Evolutionary conservation across 1,139 yeast genomes (phyloP).

Genomic region (Diutina pseudorugosa): DNA sequence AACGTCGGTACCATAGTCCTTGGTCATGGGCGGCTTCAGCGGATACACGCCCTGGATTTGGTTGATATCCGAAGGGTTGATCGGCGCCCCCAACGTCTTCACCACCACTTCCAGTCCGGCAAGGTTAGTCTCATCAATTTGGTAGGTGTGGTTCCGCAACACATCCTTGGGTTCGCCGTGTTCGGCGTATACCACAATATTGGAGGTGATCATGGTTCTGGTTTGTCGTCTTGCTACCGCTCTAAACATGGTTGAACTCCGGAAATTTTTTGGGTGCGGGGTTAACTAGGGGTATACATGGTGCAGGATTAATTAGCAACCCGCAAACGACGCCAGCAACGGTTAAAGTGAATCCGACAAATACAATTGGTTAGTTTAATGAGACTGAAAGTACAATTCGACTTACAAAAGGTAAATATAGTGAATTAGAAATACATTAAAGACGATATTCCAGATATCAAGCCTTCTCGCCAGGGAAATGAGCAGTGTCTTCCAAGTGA

Average conservation of each 20-base stretch:
- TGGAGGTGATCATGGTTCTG: conserved; percentile 33
- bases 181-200: conserved; percentile 42
- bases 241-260: conserved; percentile 1
- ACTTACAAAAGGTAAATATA: background rate
- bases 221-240: conserved; percentile 1
- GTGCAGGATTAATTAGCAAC: background rate
- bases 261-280: background rate
- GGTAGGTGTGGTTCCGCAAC: conserved; percentile 38
- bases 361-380: too few relatives aligned
- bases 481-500: conserved; percentile 21
- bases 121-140: conserved; percentile 33
- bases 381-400: too few relatives aligned
- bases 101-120: conserved; percentile 37
- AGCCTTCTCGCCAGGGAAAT: background rate
- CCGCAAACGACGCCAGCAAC: background rate
- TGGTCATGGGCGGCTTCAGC: conserved; percentile 54
- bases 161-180: conserved; percentile 54
- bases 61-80: conserved; percentile 86
- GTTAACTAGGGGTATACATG: background rate
- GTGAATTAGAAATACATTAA: background rate
- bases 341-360: too few relatives aligned
- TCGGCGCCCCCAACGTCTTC: conserved; percentile 71
- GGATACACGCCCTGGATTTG: conserved; percentile 94
- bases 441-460: background rate
- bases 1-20: conserved; percentile 32